These are phyloP conservation scores for Lithospermum erythrorhizon DNA, from an alignment of 257 asterid species.

Conservation along the genomic window DNA sequence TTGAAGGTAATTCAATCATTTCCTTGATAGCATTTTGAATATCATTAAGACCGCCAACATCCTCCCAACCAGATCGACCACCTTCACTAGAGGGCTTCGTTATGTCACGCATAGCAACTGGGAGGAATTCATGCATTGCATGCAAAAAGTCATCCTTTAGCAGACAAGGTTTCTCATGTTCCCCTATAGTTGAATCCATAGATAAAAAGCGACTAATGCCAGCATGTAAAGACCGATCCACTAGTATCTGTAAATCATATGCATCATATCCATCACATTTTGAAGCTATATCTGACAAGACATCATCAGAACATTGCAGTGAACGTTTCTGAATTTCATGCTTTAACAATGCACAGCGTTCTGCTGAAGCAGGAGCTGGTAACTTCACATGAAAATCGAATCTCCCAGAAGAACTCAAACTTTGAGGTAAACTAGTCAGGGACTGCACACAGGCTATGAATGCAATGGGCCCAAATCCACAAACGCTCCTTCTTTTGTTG, in stretches of 20 bases:
- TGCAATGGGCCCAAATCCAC: conserved; percentile 85
- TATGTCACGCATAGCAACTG: conserved; percentile 95
- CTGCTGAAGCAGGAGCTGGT: conserved; percentile 83
- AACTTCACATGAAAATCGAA: conserved; percentile 88
- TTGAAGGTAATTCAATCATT: conserved; percentile 97
- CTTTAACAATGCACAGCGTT: conserved; percentile 70
- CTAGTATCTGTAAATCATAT: conserved; percentile 93
- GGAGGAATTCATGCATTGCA: conserved; percentile 85
- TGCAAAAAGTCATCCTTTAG: conserved; percentile 58
- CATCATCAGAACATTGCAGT: conserved; percentile 66
- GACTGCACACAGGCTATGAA: conserved; percentile 77
- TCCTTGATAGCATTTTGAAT: conserved; percentile 69
- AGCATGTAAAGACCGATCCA: conserved; percentile 86
- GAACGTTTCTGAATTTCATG: conserved; percentile 77
- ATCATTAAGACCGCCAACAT: conserved; percentile 95
- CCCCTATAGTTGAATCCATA: conserved; percentile 26
- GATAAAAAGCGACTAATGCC: conserved; percentile 69
- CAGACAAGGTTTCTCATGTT: conserved; percentile 39
- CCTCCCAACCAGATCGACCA: conserved; percentile 90
- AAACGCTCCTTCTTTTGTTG: conserved; percentile 49
- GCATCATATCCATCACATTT: conserved; percentile 99
- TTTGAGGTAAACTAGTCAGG: conserved; percentile 70
- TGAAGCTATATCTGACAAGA: conserved; percentile 62
- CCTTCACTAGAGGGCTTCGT: conserved; percentile 72
- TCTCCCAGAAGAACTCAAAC: conserved; percentile 90